phyloP scores from a whole-genome alignment of 768 basidiomycete genomes.

The Obba rivulosa region DNA sequence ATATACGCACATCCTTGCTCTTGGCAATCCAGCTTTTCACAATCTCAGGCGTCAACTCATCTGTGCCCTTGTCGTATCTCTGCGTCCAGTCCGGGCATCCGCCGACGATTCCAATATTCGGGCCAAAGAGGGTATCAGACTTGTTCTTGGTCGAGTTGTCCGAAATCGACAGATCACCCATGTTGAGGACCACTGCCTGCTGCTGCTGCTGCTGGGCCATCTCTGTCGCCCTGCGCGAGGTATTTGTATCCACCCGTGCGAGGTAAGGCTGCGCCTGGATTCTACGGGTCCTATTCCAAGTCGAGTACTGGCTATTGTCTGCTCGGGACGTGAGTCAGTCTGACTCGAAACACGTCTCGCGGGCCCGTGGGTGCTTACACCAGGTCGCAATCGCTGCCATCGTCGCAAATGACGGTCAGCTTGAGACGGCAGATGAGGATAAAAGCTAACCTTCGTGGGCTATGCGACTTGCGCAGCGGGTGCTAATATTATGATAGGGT shows the following conservation, averaged over 20 bases:
- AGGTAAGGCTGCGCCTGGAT: conserved; percentile 47
- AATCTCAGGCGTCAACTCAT: conserved; percentile 76
- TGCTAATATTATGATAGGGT: neutral
- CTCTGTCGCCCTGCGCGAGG: conserved; percentile 42
- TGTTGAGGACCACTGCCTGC: conserved; percentile 26
- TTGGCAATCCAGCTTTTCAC: conserved; percentile 83
- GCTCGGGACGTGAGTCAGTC: conserved; percentile 6
- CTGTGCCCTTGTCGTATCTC: conserved; percentile 57
- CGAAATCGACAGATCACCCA: conserved; percentile 21
- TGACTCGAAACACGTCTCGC: neutral
- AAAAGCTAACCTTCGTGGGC: too few species aligned
- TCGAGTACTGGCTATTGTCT: conserved; percentile 48
- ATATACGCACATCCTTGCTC: conserved; percentile 69
- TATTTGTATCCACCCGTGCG: conserved; percentile 44
- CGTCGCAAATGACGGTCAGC: neutral
- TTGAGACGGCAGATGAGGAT: neutral
- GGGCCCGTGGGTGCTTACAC: conserved; percentile 1
- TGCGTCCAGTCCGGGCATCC: conserved; percentile 70
- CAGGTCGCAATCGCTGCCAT: conserved; percentile 3
- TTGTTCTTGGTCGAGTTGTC: conserved; percentile 45
- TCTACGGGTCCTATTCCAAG: conserved; percentile 56
- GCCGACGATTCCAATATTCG: conserved; percentile 76
- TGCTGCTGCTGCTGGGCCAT: conserved; percentile 34
- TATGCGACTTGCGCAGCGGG: neutral
- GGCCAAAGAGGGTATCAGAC: conserved; percentile 84